Conservation (phyloP, 1,284 basidiomycete species). For the Pholiota adiposa region DNA sequence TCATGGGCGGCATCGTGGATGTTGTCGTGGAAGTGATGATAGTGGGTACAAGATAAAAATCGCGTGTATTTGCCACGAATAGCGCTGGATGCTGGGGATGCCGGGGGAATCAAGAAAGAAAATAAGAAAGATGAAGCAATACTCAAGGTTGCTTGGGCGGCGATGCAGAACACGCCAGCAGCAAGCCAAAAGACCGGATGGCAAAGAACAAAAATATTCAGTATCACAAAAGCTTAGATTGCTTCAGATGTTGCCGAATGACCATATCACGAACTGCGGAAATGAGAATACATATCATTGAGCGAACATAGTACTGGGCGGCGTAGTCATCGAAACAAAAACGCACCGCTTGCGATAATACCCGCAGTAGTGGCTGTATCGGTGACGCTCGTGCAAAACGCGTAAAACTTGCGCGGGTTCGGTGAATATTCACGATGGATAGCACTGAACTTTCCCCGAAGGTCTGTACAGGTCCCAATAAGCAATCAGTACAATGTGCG, state of each 20-base stretch:
- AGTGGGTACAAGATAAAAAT: neutral
- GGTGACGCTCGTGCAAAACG: conserved; percentile 79
- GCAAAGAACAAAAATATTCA: neutral
- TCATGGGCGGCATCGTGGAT: neutral
- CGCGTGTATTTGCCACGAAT: neutral
- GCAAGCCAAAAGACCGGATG: neutral
- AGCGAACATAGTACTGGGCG: too few relatives aligned
- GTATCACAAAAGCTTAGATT: conserved; percentile 57
- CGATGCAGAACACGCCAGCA: neutral
- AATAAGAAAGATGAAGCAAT: neutral
- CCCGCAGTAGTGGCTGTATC: conserved; percentile 76
- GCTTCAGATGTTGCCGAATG: conserved; percentile 67
- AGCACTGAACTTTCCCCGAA: conserved; percentile 75
- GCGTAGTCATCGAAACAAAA: neutral
- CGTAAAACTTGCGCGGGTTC: conserved; percentile 76
- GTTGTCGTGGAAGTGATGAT: conserved; percentile 1
- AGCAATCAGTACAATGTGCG: neutral
- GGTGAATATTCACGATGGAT: conserved; percentile 81
- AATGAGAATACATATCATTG: neutral
- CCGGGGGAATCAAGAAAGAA: neutral
- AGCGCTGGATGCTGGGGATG: neutral
- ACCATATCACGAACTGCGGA: conserved; percentile 69
- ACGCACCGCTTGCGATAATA: conserved; percentile 75
- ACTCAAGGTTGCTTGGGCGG: neutral
- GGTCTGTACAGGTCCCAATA: conserved; percentile 48